Base-by-base conservation (phyloP, 192 early-diverging fungal genomes). In the Entophlyctis luteolus region DNA sequence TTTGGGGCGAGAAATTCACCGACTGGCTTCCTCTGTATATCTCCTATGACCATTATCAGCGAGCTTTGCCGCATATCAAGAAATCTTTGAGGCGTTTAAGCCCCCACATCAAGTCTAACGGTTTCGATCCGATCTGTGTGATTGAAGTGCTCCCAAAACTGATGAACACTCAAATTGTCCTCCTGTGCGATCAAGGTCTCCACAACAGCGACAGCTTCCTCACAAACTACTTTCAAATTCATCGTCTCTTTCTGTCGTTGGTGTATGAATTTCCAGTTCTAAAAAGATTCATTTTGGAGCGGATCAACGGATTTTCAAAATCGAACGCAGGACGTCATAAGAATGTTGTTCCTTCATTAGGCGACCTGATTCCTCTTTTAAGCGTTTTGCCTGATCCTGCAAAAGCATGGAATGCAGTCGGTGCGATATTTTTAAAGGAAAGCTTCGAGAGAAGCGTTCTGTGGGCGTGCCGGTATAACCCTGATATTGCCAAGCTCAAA, bases 111-210 rank as follows among this genome's bases (percentile, higher is more conserved):
- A 46, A 18, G n/a, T 32, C 55, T 5, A 27, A 31, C 52, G 56
- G 65, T 34, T 75, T 75, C 53, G 39, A 58, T n/a, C 69, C 74
- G 14, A 39, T 54, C 12, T 71, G 60, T 62, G 70, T 62, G 4
- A 45, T 68, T 12, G 74, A 72, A 45, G 70, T 72, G 5, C 47
- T 75, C 25, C 65, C 74, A 23, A 75, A 75, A 47, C 63, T 75
- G 32, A 71, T 75, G 69, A 75, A 75, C 58, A 75, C 74, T 53
- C 65, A 60, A 10, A 59, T 72, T 31, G 74, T 75, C 20, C 67
- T 70, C 16, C 68, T 75, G 12, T 70, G 59, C 50, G 73, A 75
- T 34, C 36, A 75, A 14, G 74, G 74, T 0, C 29, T 75, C 16
- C 37, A 70, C 58, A 71, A 55, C 22, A 71, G 68, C 1, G 47